Evolutionary conservation across 1,284 basidiomycete species (phyloP).

Genomic region (Melanopsichium pennsylvanicum): DNA sequence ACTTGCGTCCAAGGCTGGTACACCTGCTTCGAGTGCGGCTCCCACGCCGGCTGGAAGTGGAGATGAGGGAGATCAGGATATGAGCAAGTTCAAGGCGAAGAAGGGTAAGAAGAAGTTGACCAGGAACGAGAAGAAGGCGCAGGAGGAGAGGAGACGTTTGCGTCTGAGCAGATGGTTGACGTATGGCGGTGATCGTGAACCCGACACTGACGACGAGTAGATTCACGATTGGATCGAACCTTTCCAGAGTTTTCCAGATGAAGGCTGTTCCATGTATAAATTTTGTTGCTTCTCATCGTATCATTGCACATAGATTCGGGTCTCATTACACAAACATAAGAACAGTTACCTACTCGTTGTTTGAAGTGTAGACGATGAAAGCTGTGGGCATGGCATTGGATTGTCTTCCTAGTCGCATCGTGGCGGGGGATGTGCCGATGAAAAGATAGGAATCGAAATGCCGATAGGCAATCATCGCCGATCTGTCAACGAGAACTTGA

Average conservation of each 20-base stretch:
- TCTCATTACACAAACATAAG: conserved; percentile 3
- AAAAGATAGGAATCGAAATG: no score
- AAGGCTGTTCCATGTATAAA: no score
- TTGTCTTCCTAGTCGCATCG: no score
- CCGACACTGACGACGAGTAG: conserved; percentile 63
- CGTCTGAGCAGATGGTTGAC: conserved; percentile 60
- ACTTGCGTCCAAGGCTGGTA: conserved; percentile 65
- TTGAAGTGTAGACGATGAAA: no score
- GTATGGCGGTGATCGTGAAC: conserved; percentile 62
- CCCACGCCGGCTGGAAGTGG: conserved; percentile 68
- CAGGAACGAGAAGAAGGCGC: conserved; percentile 64
- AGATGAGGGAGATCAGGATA: conserved; percentile 67
- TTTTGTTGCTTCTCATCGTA: neutral
- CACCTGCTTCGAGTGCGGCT: conserved; percentile 64
- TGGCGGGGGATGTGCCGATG: no score
- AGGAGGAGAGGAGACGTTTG: conserved; percentile 62
- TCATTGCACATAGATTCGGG: conserved; percentile 7
- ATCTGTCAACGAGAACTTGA: no score
- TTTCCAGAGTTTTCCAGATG: no score
- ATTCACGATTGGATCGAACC: neutral
- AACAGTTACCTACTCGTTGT: no score
- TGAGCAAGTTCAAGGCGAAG: conserved; percentile 64
- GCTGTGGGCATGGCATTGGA: no score
- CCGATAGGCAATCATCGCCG: no score
- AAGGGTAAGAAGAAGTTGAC: conserved; percentile 66